Conservation (phyloP, 495 filamentous ascomycete species). For the Neurospora tetraspora region DNA sequence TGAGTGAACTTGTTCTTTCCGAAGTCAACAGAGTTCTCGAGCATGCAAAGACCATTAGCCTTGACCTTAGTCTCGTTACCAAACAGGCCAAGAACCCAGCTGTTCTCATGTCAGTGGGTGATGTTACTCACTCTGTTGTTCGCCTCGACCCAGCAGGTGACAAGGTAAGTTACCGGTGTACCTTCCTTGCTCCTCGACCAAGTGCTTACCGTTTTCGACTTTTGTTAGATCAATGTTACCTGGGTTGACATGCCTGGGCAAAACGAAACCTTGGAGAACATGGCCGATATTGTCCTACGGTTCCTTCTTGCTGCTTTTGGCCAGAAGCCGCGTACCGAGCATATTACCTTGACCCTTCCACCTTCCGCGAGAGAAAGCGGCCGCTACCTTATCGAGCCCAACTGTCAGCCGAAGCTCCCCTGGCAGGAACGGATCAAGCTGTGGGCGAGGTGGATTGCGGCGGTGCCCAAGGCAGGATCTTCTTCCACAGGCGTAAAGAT, state of each 20-base stretch:
- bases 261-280: constrained; percentile 17
- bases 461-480: background rate
- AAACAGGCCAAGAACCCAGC: constrained; percentile 10
- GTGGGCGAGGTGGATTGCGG: constrained; percentile 30
- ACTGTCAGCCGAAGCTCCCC: constrained; percentile 19
- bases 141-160: constrained; percentile 9
- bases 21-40: constrained; percentile 28
- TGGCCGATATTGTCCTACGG: constrained; percentile 30
- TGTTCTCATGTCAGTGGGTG: constrained; percentile 29
- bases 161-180: constrained; percentile 14
- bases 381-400: constrained; percentile 17
- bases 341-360: background rate
- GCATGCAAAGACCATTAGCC: constrained; percentile 10
- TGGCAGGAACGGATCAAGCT: constrained; percentile 34
- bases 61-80: constrained; percentile 11
- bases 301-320: constrained; percentile 29
- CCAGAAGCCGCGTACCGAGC: constrained; percentile 12
- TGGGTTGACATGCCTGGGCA: constrained; percentile 26
- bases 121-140: constrained; percentile 34
- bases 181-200: constrained; percentile 1
- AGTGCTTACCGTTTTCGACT: constrained; percentile 3
- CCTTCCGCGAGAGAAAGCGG: constrained; percentile 10
- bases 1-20: constrained; percentile 21
- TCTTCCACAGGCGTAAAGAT: constrained; percentile 1
- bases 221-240: constrained; percentile 20